phyloP scores from a whole-genome alignment of 345 rosid species.

The Melaleuca alternifolia region DNA sequence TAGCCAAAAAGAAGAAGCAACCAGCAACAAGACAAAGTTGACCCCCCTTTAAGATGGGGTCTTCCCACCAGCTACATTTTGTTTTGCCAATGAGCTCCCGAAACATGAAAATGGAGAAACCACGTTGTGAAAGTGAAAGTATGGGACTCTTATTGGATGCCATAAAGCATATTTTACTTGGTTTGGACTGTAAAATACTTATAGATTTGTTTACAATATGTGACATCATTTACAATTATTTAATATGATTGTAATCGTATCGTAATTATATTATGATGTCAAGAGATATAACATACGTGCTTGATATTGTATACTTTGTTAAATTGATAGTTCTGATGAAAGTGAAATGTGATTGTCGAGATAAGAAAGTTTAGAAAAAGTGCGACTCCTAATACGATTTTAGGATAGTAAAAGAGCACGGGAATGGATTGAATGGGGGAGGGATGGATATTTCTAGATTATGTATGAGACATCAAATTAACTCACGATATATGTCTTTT shows the following conservation, averaged over 20 bases:
- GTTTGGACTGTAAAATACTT: background rate
- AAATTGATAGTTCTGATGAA: background rate
- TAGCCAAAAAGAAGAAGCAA: constrained; percentile 12
- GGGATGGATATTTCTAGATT: too few relatives aligned
- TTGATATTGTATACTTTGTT: background rate
- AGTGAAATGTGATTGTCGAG: background rate
- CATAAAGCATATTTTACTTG: background rate
- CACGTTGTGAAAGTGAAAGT: background rate
- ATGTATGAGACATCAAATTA: too few relatives aligned
- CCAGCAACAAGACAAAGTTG: constrained; percentile 3
- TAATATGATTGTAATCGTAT: background rate
- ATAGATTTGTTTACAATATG: background rate
- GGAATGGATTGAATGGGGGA: background rate
- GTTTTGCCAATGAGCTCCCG: background rate
- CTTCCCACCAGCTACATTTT: background rate
- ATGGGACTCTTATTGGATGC: background rate
- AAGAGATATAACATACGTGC: background rate
- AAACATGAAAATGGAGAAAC: background rate
- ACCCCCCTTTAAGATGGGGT: constrained; percentile 1
- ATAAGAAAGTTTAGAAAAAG: background rate
- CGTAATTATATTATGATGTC: background rate
- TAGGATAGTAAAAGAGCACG: rapidly evolving
- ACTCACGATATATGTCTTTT: background rate
- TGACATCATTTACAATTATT: background rate
- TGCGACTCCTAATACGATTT: background rate